phyloP scores from a whole-genome alignment of 2,329 filamentous ascomycete species.

The Mycosphaerella sp. region DNA sequence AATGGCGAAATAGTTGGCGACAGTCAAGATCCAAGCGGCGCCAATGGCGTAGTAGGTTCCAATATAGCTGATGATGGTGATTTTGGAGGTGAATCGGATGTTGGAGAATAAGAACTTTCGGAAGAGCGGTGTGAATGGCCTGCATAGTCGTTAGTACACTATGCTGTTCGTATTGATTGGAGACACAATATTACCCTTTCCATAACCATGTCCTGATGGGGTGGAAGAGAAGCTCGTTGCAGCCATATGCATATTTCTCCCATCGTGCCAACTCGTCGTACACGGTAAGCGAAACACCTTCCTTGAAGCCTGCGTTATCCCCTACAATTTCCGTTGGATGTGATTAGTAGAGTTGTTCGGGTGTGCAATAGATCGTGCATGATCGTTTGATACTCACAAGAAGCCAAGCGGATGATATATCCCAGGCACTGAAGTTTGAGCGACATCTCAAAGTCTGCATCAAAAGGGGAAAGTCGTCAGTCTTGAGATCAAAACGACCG shows the following conservation, averaged over 20 bases:
- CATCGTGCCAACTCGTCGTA: slow-evolving; percentile 67
- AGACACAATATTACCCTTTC: no score
- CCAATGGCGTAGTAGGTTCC: slow-evolving; percentile 68
- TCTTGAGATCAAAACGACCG: no score
- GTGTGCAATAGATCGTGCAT: no score
- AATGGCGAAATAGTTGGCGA: slow-evolving; percentile 64
- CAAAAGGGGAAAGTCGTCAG: no score
- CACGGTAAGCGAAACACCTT: slow-evolving; percentile 66
- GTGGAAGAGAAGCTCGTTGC: slow-evolving; percentile 65
- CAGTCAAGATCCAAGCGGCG: slow-evolving; percentile 59
- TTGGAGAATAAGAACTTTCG: slow-evolving; percentile 53
- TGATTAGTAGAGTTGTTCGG: no score
- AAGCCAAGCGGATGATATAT: slow-evolving; percentile 62
- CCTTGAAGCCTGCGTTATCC: slow-evolving; percentile 63
- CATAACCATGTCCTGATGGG: slow-evolving; percentile 57
- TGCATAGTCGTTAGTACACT: slow-evolving; percentile 27
- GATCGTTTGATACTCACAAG: slow-evolving; percentile 35
- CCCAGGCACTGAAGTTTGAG: slow-evolving; percentile 64
- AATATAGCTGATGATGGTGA: slow-evolving; percentile 66
- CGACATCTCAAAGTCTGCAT: slow-evolving; percentile 63
- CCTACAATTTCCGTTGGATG: slow-evolving; percentile 29
- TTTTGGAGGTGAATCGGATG: slow-evolving; percentile 60
- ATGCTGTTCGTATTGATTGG: no score
- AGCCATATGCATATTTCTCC: slow-evolving; percentile 69
- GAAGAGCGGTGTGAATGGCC: slow-evolving; percentile 62